These are phyloP conservation scores for Solanum hybrid DNA, from an alignment of 305 asterid species.

Conservation along the genomic window DNA sequence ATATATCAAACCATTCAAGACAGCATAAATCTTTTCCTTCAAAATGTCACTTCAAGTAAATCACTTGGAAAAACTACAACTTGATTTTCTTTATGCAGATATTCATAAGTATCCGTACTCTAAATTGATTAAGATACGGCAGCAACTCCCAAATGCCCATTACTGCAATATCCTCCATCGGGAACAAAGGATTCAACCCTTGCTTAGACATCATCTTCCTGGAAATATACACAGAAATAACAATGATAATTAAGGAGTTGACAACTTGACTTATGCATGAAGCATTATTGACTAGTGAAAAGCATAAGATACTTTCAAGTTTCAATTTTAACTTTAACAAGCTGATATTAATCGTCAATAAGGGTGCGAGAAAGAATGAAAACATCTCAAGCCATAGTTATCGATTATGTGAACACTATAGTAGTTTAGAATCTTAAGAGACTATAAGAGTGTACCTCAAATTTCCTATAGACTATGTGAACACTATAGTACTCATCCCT, in stretches of 20 bases:
- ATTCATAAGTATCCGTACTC: slow-evolving; percentile 35
- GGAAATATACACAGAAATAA: slow-evolving; percentile 12
- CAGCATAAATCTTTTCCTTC: not conserved
- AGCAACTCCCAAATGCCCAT: slow-evolving; percentile 94
- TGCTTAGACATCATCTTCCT: slow-evolving; percentile 66
- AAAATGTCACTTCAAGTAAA: not conserved
- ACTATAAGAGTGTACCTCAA: not conserved
- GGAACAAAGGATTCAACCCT: slow-evolving; percentile 58
- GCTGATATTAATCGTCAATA: not conserved
- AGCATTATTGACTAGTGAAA: not conserved
- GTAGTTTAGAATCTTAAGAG: not conserved
- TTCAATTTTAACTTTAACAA: not conserved
- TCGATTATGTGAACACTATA: not conserved
- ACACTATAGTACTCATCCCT: not conserved
- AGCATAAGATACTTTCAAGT: not conserved
- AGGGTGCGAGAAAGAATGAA: not conserved
- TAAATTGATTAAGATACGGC: slow-evolving; percentile 70
- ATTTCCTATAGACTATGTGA: not conserved
- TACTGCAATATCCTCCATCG: slow-evolving; percentile 82
- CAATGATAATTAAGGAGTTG: not conserved
- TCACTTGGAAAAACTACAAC: not conserved
- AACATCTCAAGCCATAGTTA: not conserved
- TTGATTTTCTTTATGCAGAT: not conserved
- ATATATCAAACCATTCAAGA: not conserved
- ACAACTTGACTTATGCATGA: not conserved